phyloP scores from a whole-genome alignment of 208 protist species.

The Strigomonas culicis region DNA sequence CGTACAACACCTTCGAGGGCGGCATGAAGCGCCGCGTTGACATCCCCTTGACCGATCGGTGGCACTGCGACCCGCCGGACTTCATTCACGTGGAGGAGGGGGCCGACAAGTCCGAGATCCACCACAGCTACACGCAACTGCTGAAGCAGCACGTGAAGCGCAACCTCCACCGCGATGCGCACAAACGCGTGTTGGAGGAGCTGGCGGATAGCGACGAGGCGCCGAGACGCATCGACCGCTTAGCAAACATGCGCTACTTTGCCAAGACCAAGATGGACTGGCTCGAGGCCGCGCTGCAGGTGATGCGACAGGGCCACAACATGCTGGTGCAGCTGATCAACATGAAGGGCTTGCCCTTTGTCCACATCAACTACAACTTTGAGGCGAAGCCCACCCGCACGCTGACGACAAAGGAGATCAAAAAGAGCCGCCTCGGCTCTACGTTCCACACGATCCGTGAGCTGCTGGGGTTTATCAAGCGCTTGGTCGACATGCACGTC shows the following conservation, averaged over 20 bases:
- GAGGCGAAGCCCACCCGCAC: slow-evolving; percentile 99
- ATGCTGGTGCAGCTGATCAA: slow-evolving; percentile 99
- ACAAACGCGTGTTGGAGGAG: slow-evolving; percentile 38
- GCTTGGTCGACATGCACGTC: slow-evolving; percentile 99
- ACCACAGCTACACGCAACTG: slow-evolving; percentile 99
- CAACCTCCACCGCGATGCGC: slow-evolving; percentile 91
- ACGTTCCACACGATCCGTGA: slow-evolving; percentile 99
- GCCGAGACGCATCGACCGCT: slow-evolving; percentile 86
- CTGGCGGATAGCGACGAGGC: slow-evolving; percentile 12
- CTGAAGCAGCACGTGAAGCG: slow-evolving; percentile 99
- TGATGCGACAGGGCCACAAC: slow-evolving; percentile 99
- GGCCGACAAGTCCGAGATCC: slow-evolving; percentile 83
- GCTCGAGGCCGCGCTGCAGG: slow-evolving; percentile 99
- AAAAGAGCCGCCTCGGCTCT: slow-evolving; percentile 99
- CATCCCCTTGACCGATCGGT: slow-evolving; percentile 98
- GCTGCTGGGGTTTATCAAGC: slow-evolving; percentile 99
- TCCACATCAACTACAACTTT: slow-evolving; percentile 99
- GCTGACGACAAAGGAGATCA: slow-evolving; percentile 99
- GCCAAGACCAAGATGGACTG: slow-evolving; percentile 99
- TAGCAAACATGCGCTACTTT: slow-evolving; percentile 99
- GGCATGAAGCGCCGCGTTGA: slow-evolving; percentile 96
- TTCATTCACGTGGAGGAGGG: slow-evolving; percentile 43
- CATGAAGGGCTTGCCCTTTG: slow-evolving; percentile 99
- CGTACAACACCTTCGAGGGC: slow-evolving; percentile 97
- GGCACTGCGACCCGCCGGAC: slow-evolving; percentile 96